phyloP scores from a whole-genome alignment of 345 rosid genomes.

The Euphorbia tirucalli region DNA sequence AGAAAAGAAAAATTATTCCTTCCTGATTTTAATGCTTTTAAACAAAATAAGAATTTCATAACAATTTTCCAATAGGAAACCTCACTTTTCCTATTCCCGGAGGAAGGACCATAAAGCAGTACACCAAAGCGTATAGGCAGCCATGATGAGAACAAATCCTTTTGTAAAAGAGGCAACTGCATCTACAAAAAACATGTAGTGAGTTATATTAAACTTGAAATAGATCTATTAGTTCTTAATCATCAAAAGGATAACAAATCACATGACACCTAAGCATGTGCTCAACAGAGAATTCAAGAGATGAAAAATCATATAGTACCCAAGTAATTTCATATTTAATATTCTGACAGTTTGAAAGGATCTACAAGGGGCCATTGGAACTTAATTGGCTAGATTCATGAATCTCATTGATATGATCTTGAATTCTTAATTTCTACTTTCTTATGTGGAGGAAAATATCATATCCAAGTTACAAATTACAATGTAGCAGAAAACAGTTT shows the following conservation, averaged over 20 bases:
- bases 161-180: constrained; percentile 87
- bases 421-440: neutral
- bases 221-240: neutral
- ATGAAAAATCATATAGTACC: neutral
- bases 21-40: neutral
- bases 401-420: neutral
- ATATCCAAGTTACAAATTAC: no score
- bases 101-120: constrained; percentile 96
- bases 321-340: constrained; percentile 4
- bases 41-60: constrained; percentile 9
- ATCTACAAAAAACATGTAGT: constrained; percentile 6
- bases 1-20: neutral
- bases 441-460: neutral
- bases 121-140: constrained; percentile 97
- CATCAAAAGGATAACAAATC: neutral
- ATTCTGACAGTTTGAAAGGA: neutral
- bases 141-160: constrained; percentile 90
- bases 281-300: constrained; percentile 3
- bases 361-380: neutral
- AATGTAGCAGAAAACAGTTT: neutral
- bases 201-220: neutral
- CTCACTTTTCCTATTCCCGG: constrained; percentile 97
- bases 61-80: constrained; percentile 17
- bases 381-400: neutral
- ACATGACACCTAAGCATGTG: neutral